Conservation (phyloP, 2,329 filamentous ascomycete species). For the Aspergillus candidus region DNA sequence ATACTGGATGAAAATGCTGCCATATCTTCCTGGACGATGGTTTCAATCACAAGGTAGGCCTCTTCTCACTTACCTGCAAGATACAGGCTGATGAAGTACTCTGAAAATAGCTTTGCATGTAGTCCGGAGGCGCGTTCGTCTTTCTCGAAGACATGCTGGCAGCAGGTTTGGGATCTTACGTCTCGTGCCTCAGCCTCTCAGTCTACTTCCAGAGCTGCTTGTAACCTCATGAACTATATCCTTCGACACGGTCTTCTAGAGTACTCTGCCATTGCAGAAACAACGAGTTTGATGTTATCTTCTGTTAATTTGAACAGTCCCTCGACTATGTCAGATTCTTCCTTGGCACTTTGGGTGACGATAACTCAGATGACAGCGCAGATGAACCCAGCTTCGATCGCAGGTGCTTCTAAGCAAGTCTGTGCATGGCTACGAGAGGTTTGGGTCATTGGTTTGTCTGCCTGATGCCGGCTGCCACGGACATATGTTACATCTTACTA, state of each 20-base stretch:
- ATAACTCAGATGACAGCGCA: constrained; percentile 61
- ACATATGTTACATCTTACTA: constrained; percentile 7
- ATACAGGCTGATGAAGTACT: constrained; percentile 7
- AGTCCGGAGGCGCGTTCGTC: constrained; percentile 31
- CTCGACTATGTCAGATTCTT: constrained; percentile 69
- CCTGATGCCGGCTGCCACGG: background rate
- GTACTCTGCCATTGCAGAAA: constrained; percentile 61
- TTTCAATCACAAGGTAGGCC: constrained; percentile 70
- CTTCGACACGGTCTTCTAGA: constrained; percentile 60
- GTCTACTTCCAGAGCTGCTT: constrained; percentile 68
- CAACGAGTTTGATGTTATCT: constrained; percentile 65
- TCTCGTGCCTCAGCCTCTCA: constrained; percentile 64
- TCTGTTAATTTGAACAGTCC: constrained; percentile 79
- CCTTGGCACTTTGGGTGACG: constrained; percentile 64
- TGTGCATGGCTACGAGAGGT: constrained; percentile 74
- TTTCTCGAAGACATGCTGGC: constrained; percentile 54
- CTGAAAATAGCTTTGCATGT: constrained; percentile 26
- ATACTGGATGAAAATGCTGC: constrained; percentile 63
- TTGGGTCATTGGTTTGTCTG: constrained; percentile 69
- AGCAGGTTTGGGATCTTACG: constrained; percentile 68
- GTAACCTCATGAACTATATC: constrained; percentile 64
- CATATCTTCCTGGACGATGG: constrained; percentile 73
- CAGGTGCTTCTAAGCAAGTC: constrained; percentile 62
- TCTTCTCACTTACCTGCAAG: background rate
- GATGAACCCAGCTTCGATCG: constrained; percentile 62